Conservation (phyloP, 495 filamentous ascomycete species). For the Paragyromitra xinjiangensis region DNA sequence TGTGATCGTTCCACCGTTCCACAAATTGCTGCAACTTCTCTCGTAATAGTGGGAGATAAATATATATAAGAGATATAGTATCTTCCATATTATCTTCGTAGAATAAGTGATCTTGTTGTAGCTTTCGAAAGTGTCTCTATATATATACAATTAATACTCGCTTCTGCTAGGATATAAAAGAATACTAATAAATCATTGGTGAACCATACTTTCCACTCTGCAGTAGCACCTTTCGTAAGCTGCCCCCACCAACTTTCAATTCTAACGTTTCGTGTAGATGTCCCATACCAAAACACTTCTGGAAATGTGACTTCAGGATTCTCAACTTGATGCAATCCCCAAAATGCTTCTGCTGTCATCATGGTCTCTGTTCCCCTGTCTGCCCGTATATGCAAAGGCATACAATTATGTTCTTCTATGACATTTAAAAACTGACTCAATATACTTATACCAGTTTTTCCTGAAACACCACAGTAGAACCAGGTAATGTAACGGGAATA, state of each 20-base stretch:
- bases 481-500: slow-evolving; percentile 25
- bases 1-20: not conserved
- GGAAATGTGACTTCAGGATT: not conserved
- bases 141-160: too few species aligned
- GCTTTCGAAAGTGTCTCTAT: not conserved
- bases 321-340: not conserved
- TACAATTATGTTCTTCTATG: too few species aligned
- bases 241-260: not conserved
- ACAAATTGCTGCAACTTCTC: not conserved
- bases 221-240: slow-evolving; percentile 8
- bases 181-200: not conserved
- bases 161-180: too few species aligned
- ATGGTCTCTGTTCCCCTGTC: too few species aligned
- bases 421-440: too few species aligned
- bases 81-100: slow-evolving; percentile 5
- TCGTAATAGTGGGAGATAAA: slow-evolving; percentile 2
- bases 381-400: too few species aligned
- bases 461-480: too few species aligned
- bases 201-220: not conserved
- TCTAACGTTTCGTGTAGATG: slow-evolving; percentile 6
- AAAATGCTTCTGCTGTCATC: not conserved
- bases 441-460: too few species aligned
- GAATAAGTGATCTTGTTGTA: not conserved
- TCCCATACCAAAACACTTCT: slow-evolving; percentile 22
- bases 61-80: not conserved